Base-by-base conservation (phyloP, 2,329 filamentous ascomycete species). In the Aspergillus ochraceus region DNA sequence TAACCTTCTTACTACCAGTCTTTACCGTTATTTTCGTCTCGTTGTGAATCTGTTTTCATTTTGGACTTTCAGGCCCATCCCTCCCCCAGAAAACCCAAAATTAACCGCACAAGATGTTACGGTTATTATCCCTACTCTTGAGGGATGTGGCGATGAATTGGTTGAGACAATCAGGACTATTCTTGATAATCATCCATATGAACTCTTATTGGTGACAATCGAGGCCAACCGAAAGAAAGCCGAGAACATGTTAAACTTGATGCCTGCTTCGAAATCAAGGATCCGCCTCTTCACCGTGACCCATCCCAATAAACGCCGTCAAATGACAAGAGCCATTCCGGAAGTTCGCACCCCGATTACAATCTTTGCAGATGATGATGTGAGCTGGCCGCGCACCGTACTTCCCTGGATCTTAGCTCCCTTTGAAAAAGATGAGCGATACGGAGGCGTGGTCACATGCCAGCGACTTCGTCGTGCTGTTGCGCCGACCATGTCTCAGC, bases 301-400 rank as follows among this genome's bases (percentile, higher is more conserved):
- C 61, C 93, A 97, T 72, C 92, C 94, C 67, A 98, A 98, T 81
- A 98, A 98, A 81, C 90, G 94, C 57, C 87, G 94, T 20, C 94
- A 98, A 76, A 92, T 98, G 73, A 96, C 92, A 75, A 86, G 92
- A 72, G 94, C 92, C 3, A 90, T 98, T 52, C 92, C 93, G 20
- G 86, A 91, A 66, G 92, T 97, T 59, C 83, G 81, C 66, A 97
- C 94, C 0, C 80, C 84, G 54, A 92, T 98, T 72, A 97, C 91
- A 42, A 86, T 98, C 69, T 92, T 98, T 81, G 92, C 93, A 26
- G 94, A 98, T 73, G 94, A 98, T 77, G 94, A 98, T 75, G 94
- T 98, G 63, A 92, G 90, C 68, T 97, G 94, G 90, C 93, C 93
- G 3, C 82, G 83, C 17, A 95, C 90, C 47, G 86, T 96, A 63